These are phyloP conservation scores for Musa schizocarpa DNA, from an alignment of 176 grass and related monocot genomes.

Conservation along the genomic window DNA sequence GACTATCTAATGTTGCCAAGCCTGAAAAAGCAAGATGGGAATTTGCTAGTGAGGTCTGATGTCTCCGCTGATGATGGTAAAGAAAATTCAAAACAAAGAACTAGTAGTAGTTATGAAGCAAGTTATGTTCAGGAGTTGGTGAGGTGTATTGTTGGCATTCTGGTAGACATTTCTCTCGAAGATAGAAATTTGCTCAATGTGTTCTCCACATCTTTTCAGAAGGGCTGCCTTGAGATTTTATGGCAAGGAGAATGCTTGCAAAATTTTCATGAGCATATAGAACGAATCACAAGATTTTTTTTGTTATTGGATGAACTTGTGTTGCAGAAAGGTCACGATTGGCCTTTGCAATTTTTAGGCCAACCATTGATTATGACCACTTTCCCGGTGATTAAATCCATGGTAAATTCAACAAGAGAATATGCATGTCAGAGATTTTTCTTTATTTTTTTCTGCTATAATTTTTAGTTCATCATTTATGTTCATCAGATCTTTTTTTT, in stretches of 20 bases:
- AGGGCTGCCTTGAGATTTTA: conserved; percentile 61
- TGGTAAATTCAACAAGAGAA: conserved; percentile 39
- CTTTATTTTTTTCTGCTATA: conserved; percentile 1
- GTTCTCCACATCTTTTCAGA: conserved; percentile 55
- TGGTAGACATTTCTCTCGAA: conserved; percentile 40
- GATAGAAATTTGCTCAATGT: conserved; percentile 36
- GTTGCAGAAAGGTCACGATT: conserved; percentile 51
- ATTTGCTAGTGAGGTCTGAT: conserved; percentile 13
- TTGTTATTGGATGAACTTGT: conserved; percentile 52
- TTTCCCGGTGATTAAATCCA: conserved; percentile 50
- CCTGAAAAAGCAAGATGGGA: conserved; percentile 21
- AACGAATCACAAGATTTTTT: conserved; percentile 71
- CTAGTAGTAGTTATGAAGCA: conserved; percentile 23
- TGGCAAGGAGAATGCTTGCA: conserved; percentile 38
- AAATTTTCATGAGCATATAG: conserved; percentile 46
- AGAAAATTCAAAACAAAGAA: conserved; percentile 25
- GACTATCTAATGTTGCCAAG: conserved; percentile 51
- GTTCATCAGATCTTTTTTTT: not conserved
- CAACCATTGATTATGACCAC: conserved; percentile 57
- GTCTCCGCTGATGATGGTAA: conserved; percentile 21
- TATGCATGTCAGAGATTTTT: not conserved
- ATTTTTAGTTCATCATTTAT: conserved; percentile 5
- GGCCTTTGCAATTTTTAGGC: conserved; percentile 67
- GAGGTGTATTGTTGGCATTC: conserved; percentile 64
- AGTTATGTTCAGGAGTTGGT: conserved; percentile 65